These are phyloP conservation scores for Cercospora sp. DNA, from an alignment of 2,329 filamentous ascomycete genomes.

Conservation along the genomic window DNA sequence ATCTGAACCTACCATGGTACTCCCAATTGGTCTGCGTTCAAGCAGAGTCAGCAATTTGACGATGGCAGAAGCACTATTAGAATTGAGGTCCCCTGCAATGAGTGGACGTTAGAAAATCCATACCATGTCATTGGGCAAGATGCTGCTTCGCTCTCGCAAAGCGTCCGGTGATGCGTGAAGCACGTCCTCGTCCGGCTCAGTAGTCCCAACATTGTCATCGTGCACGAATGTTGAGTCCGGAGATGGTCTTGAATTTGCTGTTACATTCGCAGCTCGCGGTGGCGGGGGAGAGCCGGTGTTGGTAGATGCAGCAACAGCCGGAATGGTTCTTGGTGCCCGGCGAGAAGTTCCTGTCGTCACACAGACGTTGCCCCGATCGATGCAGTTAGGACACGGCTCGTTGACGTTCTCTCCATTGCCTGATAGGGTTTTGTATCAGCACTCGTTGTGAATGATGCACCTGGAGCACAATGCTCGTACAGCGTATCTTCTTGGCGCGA, in stretches of 20 bases:
- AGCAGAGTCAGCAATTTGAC: background rate
- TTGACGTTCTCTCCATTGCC: background rate
- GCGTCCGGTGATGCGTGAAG: background rate
- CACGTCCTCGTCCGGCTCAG: background rate
- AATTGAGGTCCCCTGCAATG: background rate
- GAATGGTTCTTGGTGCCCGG: background rate
- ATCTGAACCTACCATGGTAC: background rate
- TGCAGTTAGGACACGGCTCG: background rate
- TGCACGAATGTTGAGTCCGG: background rate
- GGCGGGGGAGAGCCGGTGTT: background rate
- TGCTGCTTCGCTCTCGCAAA: background rate
- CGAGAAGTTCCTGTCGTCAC: background rate
- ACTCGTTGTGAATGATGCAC: background rate
- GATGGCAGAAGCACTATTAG: background rate
- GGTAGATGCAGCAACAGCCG: background rate
- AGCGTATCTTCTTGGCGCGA: background rate
- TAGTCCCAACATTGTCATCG: background rate
- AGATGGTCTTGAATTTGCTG: background rate
- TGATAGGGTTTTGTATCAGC: background rate
- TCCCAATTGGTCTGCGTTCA: background rate
- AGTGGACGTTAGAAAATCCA: background rate
- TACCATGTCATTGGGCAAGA: background rate
- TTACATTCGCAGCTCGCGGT: background rate
- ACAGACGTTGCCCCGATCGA: background rate
- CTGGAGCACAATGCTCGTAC: background rate